Evolutionary conservation across 345 rosid genomes (phyloP).

Genomic region (Eucalyptus curtisii): DNA sequence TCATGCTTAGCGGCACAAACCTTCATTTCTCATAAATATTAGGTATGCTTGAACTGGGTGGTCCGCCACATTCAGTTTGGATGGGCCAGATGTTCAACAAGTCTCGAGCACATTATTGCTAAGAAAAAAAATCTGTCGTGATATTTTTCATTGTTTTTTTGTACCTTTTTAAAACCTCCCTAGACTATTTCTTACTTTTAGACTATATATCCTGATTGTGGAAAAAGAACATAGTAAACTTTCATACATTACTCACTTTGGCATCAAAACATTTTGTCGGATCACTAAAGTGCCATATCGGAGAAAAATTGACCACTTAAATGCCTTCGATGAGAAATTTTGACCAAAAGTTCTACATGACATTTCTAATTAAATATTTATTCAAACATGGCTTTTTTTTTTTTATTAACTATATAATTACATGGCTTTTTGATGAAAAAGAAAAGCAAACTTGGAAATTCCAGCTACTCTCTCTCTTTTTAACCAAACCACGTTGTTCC

Average conservation of each 20-base stretch:
- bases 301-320: accelerated
- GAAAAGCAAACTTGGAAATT: background rate
- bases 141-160: too few species aligned
- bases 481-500: background rate
- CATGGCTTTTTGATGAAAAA: background rate
- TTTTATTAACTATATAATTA: background rate
- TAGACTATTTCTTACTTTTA: background rate
- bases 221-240: too few species aligned
- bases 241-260: too few species aligned
- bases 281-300: accelerated
- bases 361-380: too few species aligned
- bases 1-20: background rate
- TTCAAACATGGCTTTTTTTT: accelerated
- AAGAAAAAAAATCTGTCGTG: too few species aligned
- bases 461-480: background rate
- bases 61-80: background rate
- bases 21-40: background rate
- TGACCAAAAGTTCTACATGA: background rate
- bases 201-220: background rate
- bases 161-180: background rate
- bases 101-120: background rate
- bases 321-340: accelerated
- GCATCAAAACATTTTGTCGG: too few species aligned
- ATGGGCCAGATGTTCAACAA: background rate
- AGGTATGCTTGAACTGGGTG: background rate